Base-by-base conservation (phyloP, 371 early-diverging fungal species). In the Haplosporangium sp. region DNA sequence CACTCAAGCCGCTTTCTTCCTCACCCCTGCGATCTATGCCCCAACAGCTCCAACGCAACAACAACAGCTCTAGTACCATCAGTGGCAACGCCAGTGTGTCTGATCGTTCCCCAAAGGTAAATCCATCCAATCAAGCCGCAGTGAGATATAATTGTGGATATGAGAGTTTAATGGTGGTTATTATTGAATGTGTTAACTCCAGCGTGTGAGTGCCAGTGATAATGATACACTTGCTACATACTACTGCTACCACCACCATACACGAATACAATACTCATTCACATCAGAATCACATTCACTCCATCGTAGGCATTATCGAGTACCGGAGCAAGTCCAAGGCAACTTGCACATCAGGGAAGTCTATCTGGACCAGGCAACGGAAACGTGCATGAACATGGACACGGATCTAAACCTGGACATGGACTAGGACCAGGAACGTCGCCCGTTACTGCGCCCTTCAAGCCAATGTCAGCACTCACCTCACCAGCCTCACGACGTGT, bases 401-500 rank as follows among this genome's bases (percentile, higher is more conserved):
- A 48, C 16, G 56, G 47, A 11, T 43, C 23, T 16, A 14, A 18
- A 1, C 63, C 38, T 16, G 72, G 65, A 37, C 50, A 18, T 7
- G 64, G 61, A 10, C 64, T 59, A 16, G 46, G 51, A 55, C 50
- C 62, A 55, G 53, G 53, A 51, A 36, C 11, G 10, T 58, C 68
- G 4, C 59, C 74, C 29, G 51, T 40, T 12, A 21, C 46, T 10
- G 59, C 40, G 16, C 45, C 64, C 20, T 11, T 58, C 21, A 50
- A 53, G 43, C 18, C n/a, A 13, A 29, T 14, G 13, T 64, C 70
- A 1, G 65, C 70, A 2, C 38, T 62, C n/a, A 55, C 51, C 23
- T 64, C 75, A 37, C 64, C 75, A 1, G 55, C 65, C 11, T 59
- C 68, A 4, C 64, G 62, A 12, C 55, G 38, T 5, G 38, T 64